A percentile compares a stretch with the other conserved stretches of the same genome.
Conservation (phyloP, 2,329 filamentous ascomycete genomes). For the Alternaria alternata region DNA sequence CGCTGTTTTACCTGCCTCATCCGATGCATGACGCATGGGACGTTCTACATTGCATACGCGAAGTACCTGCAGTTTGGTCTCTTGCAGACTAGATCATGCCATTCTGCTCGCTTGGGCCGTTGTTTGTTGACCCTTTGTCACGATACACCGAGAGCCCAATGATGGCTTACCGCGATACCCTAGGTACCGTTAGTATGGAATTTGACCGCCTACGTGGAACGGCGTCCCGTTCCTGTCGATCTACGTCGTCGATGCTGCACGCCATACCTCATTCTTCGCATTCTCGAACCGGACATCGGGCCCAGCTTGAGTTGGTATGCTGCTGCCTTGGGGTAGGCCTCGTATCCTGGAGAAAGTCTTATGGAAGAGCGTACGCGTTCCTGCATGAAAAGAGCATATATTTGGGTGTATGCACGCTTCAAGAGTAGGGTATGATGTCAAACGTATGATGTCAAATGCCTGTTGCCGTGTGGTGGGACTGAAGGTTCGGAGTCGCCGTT, state of each 20-base stretch:
- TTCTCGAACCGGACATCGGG: background rate
- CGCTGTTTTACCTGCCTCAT: slow-evolving; percentile 8
- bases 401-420: background rate
- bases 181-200: slow-evolving; percentile 2
- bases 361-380: slow-evolving; percentile 5
- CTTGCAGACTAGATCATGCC: background rate
- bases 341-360: background rate
- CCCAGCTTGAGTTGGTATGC: background rate
- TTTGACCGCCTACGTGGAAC: background rate
- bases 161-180: background rate
- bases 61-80: background rate
- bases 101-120: slow-evolving; percentile 1
- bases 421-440: background rate
- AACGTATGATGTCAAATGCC: background rate
- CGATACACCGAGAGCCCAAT: background rate
- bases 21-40: slow-evolving; percentile 1
- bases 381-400: slow-evolving; percentile 3
- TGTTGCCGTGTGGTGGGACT: background rate
- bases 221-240: slow-evolving; percentile 9
- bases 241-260: background rate
- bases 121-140: background rate
- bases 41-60: background rate
- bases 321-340: background rate
- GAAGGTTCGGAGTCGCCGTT: background rate
- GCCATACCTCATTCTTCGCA: background rate